A percentile compares a stretch with the other conserved stretches of the same genome.
These are phyloP conservation scores for Nicotiana obtusifolia DNA, from an alignment of 257 asterid species.

Conservation along the genomic window DNA sequence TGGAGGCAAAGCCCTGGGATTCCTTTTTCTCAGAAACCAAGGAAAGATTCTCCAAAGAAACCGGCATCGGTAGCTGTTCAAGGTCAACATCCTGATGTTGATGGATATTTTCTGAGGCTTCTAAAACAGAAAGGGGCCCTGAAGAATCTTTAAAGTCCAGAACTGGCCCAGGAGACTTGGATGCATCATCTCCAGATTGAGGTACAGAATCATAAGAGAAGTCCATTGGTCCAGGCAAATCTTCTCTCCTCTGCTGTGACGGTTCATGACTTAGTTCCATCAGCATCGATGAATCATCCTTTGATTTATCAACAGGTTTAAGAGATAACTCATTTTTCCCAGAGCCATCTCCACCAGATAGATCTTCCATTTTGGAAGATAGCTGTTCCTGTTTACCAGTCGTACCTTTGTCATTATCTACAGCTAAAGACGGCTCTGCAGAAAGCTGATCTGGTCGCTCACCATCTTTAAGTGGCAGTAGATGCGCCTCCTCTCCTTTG, in stretches of 20 bases:
- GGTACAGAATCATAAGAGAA: slow-evolving; percentile 1
- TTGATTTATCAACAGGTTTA: background rate
- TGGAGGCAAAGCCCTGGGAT: slow-evolving; percentile 20
- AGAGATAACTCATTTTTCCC: slow-evolving; percentile 11
- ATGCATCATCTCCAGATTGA: slow-evolving; percentile 26
- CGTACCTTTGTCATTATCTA: slow-evolving; percentile 10
- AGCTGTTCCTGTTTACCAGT: slow-evolving; percentile 13
- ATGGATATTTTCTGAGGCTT: slow-evolving; percentile 21
- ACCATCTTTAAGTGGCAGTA: slow-evolving; percentile 18
- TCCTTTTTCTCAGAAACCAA: slow-evolving; percentile 30
- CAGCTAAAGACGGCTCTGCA: slow-evolving; percentile 15
- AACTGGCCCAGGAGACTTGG: slow-evolving; percentile 25
- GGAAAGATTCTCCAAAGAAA: slow-evolving; percentile 27
- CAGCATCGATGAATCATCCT: slow-evolving; percentile 1
- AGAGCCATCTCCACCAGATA: slow-evolving; percentile 26
- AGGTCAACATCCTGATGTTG: slow-evolving; percentile 24
- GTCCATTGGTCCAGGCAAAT: slow-evolving; percentile 7
- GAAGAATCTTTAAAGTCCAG: slow-evolving; percentile 29
- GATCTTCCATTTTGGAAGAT: slow-evolving; percentile 10
- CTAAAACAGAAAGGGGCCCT: slow-evolving; percentile 23
- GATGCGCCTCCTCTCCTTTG: slow-evolving; percentile 21
- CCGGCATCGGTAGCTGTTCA: slow-evolving; percentile 17
- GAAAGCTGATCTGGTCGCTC: slow-evolving; percentile 18
- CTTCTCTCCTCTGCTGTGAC: slow-evolving; percentile 24
- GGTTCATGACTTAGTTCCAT: slow-evolving; percentile 16